Evolutionary conservation across 768 basidiomycete genomes (phyloP), one percentile per base, ranked within the genome.

Genomic region (Termitomyces heimii): DNA sequence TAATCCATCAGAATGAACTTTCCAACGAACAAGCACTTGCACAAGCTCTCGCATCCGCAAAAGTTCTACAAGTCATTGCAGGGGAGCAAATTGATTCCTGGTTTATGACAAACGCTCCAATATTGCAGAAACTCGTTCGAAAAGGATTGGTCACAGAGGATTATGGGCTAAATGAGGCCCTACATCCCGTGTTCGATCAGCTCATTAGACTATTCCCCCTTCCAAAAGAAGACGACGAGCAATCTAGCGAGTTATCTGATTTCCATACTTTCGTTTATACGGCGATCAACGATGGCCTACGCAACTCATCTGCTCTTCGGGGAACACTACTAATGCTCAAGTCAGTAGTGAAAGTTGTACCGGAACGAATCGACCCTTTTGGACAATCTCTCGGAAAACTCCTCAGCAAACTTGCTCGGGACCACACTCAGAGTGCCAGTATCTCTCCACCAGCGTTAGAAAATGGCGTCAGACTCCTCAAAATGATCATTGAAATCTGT

Each of bases 111-210:
- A 94, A 98, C 66, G 83, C 89, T 1, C 68, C 75, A 5, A 78
- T 86, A 14, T 77, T 98, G 7, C 87, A 89, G 63, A 88, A 88
- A 62, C 82, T 98, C 24, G 79, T 98, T 54, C 88, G 92, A 61
- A 96, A 92, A 73, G 91, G 93, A 16, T 78, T 96, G 67, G 72
- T 86, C 16, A 85, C 84, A 22, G 93, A 95, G 24, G 94, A 98
- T 55, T 72, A 81, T 49, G 75, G 73, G 10, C 80, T 98, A 9
- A 91, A 94, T 62, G 92, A 96, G 56, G 82, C 87, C 13, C 71
- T 97, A 24, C 82, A 88, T 55, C 88, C 90, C 3, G 82, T 97
- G 29, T 89, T 94, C 59, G 90, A 94, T 66, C 83, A 83, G 32
- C 80, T 96, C 58, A 73, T 95, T 42, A 80, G 78, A 45, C 77